These are phyloP conservation scores for Aspergillus campestris DNA, from an alignment of 495 filamentous ascomycete genomes.

Conservation along the genomic window DNA sequence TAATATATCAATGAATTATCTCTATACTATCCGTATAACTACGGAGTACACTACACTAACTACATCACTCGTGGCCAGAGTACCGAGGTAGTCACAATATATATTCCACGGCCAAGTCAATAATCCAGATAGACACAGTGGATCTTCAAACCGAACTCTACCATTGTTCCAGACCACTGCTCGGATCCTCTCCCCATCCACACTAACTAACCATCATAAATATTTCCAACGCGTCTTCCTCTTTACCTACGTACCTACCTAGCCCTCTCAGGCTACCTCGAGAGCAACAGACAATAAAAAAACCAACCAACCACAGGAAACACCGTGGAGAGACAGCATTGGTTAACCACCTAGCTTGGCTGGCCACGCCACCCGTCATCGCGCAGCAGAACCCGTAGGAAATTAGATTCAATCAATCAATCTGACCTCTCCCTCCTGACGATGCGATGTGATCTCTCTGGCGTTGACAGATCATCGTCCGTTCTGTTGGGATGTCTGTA, in stretches of 20 bases:
- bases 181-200: neutral
- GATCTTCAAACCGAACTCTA: conserved; percentile 6
- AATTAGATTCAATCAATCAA: neutral
- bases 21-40: too few species aligned
- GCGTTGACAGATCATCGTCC: conserved; percentile 12
- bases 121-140: too few species aligned
- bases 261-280: neutral
- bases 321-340: neutral
- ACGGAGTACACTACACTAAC: too few species aligned
- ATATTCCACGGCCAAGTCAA: neutral
- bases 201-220: conserved; percentile 4
- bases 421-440: too few species aligned
- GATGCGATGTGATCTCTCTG: conserved; percentile 11
- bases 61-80: neutral
- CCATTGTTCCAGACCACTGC: conserved; percentile 12
- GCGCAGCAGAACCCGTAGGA: conserved; percentile 15
- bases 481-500: neutral
- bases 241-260: neutral
- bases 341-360: conserved; percentile 5
- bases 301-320: neutral
- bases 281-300: neutral
- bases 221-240: neutral
- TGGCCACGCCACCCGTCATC: conserved; percentile 10
- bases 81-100: too few species aligned
- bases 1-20: conserved; percentile 1